Evolutionary conservation across 106 monocot genomes (phyloP).

Genomic region (Dioscorea zingiberensis): DNA sequence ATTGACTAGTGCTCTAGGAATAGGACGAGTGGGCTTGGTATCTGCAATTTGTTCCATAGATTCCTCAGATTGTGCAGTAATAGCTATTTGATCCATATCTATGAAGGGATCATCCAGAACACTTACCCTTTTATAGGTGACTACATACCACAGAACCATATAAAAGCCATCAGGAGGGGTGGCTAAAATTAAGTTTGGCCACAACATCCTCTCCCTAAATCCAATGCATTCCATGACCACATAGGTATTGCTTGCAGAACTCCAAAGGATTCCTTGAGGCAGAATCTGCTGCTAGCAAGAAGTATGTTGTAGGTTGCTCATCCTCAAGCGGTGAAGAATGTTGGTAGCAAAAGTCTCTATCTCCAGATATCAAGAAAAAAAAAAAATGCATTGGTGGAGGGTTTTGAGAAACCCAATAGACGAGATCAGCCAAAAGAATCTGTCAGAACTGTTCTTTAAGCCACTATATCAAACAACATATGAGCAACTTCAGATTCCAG

Average conservation of each 20-base stretch:
- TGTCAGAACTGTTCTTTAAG: conserved; percentile 78
- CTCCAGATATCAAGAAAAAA: conserved; percentile 88
- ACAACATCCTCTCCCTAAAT: conserved; percentile 36
- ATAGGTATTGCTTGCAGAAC: conserved; percentile 86
- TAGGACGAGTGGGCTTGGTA: conserved; percentile 37
- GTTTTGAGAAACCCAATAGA: conserved; percentile 79
- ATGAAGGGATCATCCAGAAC: conserved; percentile 64
- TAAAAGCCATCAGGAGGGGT: conserved; percentile 88
- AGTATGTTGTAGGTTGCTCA: conserved; percentile 97
- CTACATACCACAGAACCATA: conserved; percentile 98
- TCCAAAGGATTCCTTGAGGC: conserved; percentile 44
- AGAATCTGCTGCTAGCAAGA: conserved; percentile 42
- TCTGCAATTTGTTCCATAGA: conserved; percentile 32
- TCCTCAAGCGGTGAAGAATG: conserved; percentile 76
- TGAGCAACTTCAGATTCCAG: neutral
- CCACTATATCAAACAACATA: conserved; percentile 41
- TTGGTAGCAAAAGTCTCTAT: conserved; percentile 77
- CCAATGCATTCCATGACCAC: conserved; percentile 79
- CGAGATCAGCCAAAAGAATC: conserved; percentile 66
- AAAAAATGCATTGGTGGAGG: conserved; percentile 96
- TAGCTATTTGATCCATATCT: conserved; percentile 11
- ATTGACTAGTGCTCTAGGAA: conserved; percentile 50
- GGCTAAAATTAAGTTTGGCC: conserved; percentile 62
- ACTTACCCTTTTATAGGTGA: conserved; percentile 55
- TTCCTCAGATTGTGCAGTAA: conserved; percentile 35